These are phyloP conservation scores for Dillenia turbinata DNA, from an alignment of 164 flowering plant genomes.

Conservation along the genomic window DNA sequence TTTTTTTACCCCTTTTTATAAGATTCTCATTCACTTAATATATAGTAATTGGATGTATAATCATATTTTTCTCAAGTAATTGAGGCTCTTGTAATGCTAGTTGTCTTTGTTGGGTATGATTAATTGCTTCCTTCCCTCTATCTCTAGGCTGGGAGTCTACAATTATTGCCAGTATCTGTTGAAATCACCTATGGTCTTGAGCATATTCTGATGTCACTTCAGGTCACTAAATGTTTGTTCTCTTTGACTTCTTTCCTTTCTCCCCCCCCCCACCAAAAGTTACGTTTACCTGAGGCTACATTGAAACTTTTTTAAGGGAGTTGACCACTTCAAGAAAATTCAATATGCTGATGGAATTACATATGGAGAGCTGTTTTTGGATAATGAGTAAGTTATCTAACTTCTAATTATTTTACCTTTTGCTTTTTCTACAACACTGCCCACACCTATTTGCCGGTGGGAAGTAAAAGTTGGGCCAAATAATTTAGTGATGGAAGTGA, in stretches of 20 bases:
- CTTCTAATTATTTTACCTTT: background rate
- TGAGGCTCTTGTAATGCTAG: background rate
- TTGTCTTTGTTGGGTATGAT: background rate
- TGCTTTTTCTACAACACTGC: background rate
- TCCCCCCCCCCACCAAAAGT: background rate
- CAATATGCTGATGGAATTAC: constrained; percentile 90
- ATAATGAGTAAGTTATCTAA: constrained; percentile 58
- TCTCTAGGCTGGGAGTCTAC: constrained; percentile 90
- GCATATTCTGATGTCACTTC: constrained; percentile 93
- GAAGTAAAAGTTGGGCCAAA: background rate
- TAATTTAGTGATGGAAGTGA: background rate
- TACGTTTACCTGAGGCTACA: constrained; percentile 6
- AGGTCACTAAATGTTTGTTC: constrained; percentile 41
- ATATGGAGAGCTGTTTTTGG: constrained; percentile 93
- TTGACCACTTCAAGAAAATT: constrained; percentile 96
- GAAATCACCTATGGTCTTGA: constrained; percentile 99
- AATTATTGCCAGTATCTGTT: constrained; percentile 77
- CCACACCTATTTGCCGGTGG: background rate
- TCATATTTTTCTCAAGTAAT: constrained; percentile 4
- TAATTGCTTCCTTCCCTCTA: constrained; percentile 2
- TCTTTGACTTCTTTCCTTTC: constrained; percentile 2
- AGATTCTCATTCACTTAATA: background rate
- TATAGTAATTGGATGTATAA: background rate
- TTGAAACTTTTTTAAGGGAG: constrained; percentile 56
- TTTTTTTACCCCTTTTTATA: no score